Evolutionary conservation across 345 rosid species (phyloP), one percentile per base, ranked within the genome.

Genomic region (Camelina sativa): DNA sequence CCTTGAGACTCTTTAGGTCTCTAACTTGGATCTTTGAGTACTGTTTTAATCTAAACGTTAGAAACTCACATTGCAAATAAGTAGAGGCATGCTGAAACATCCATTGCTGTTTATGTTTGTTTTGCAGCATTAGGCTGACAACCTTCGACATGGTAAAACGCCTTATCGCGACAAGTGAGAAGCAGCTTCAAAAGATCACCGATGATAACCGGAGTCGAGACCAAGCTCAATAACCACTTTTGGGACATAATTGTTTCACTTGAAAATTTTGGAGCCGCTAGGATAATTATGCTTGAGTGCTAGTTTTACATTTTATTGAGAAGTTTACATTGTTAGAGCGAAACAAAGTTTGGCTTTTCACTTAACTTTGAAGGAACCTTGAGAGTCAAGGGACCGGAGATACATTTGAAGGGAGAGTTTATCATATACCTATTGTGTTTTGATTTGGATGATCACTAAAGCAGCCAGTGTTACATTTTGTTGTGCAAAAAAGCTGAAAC

Each of bases 71-170:
- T 46, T 58, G 58, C 37, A 4, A 30, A 19, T 32, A 44, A 17
- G 65, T 44, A 44, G 65, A 44, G 11, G 30, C n/a, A 19, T 25
- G 9, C 53, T 58, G n/a, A 51, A 4, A 40, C 46, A 10, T 16
- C 22, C 37, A 7, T 76, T 51, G 47, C n/a, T 7, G 15, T 41
- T 38, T 25, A 37, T 28, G n/a, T 69, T 17, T 34, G 2, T 65
- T 20, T 50, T 83, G 87, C 98, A 96, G 99, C 85, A 96, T 96
- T 64, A 84, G 91, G 91, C 96, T 96, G 62, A 88, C 98, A 17
- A 79, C 96, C 30, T 96, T 84, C 50, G 99, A 92, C 81, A 81
- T 85, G n/a, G 89, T 88, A 43, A 96, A 96, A 76, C 92, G 90
- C 62, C 81, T 89, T 20, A 89, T 96, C 61, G 77, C 85, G 15